Base-by-base conservation (phyloP, 2,329 filamentous ascomycete species). In the Drechslerella coelobrocha region DNA sequence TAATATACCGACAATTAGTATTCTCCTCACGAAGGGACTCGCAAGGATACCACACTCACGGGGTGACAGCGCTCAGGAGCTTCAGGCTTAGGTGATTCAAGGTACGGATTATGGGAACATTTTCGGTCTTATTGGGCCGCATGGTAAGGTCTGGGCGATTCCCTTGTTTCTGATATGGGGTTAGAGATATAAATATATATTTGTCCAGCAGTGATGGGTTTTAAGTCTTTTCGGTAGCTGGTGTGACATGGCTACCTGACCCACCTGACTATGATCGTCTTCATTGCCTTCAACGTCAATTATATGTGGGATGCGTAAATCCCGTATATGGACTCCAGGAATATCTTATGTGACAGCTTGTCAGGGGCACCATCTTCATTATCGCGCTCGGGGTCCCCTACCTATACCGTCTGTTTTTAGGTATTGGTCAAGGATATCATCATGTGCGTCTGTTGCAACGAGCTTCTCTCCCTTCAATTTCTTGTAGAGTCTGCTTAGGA, bases 221-320 rank as follows among this genome's bases (percentile, higher is more conserved):
- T 14, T 4, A 9, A 2, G 10, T 24, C 14, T 10, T 27, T 31
- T 2, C 6, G 14, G 17, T 34, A 34, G 31, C 14, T 31, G 10
- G 4, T 37, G 50, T 14, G 34, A 9, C 34, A 26, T 14, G 17
- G 19, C 9, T 12, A 55, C 56, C 8, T 37, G n/a, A n/a, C n/a
- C n/a, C n/a, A 74, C 73, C 47, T 72, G 75, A 26, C 92, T 95
- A 78, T 96, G 88, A 76, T 99, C 93, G 78, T 94, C 90, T 79
- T 97, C 94, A 77, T 99, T 99, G 27, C 89, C 94, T 77, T 93
- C 91, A 24, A 99, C 80, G 78, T 99, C 90, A 75, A 99, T 92
- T 73, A 95, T 92, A 75, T 92, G 88, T 0, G 94, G 92, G 19
- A 99, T 86, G 61, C 88, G 85, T 31, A 87, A 87, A 81, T 73